Base-by-base conservation (phyloP, 805 yeast species). In the Kluyveromyces starmeri region DNA sequence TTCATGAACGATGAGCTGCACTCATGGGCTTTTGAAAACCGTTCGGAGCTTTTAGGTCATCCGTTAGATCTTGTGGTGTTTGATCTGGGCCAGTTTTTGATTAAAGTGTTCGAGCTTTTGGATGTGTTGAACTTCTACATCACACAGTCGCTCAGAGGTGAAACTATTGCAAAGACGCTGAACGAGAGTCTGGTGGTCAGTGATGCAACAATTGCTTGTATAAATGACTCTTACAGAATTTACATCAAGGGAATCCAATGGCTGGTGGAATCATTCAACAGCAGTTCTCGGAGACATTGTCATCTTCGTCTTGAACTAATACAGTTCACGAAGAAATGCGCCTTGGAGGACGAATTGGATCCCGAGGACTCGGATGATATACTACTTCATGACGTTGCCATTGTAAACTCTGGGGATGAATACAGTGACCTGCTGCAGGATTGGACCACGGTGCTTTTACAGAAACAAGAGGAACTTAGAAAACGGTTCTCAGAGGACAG, bases 201-300 rank as follows among this genome's bases (percentile, higher is more conserved):
- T 10, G 50, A 46, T 3, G 43, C 38, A 1, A 42, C 52, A 20
- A 40, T 53, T 8, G 39, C 37, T 4, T 37, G 43, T 4, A 45
- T 56, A 12, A 58, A 56, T 20, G 58, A 52, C 19, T 40, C 51
- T 6, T 53, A 48, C 34, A 55, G 53, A 20, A 57, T 52, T 36
- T 55, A 50, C 34, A 53, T 55, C 19, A 58, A 58, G 27, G 56
- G 51, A 37, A 51, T 54, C 5, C 61, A 58, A 38, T 58, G 62
- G 62, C 44, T 52, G 51, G 34, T 52, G 11, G 61, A 55, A 28
- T 48, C 61, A 0, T 22, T 54, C 21, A 46, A 42, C 4, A 14
- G 13, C 11, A 10, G n/a, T 6, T n/a, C 11, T 10, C 11, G 26
- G 7, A 44, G 37, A 6, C 45, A 42, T 33, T 34, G 38, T 1